Percentiles rank a stretch among this genome's conserved stretches.
These are phyloP conservation scores for Lizanozyma gosingica DNA, from an alignment of 1,139 yeast genomes.

Conservation along the genomic window DNA sequence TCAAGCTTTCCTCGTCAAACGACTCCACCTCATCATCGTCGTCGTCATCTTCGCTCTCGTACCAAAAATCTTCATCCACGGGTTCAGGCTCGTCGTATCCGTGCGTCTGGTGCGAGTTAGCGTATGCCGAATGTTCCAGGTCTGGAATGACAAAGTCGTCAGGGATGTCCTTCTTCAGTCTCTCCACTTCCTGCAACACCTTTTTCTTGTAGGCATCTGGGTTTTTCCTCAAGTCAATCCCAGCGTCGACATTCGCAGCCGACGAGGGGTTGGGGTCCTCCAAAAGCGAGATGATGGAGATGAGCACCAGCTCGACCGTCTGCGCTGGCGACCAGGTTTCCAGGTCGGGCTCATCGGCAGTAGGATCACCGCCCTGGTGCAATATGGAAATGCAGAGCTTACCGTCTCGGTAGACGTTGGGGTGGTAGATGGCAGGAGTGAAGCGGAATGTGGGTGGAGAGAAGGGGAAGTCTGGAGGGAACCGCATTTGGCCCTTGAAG, in stretches of 20 bases:
- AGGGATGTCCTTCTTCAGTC: constrained; percentile 80
- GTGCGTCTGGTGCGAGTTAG: constrained; percentile 22
- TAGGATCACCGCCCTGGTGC: constrained; percentile 84
- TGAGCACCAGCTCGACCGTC: constrained; percentile 83
- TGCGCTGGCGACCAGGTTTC: constrained; percentile 98
- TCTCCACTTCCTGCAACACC: constrained; percentile 75
- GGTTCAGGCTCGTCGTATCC: constrained; percentile 47
- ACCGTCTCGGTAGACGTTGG: constrained; percentile 91
- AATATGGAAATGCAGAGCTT: constrained; percentile 85
- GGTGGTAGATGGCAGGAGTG: constrained; percentile 93
- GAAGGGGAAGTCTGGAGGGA: constrained; percentile 86
- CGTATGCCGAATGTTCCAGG: constrained; percentile 48
- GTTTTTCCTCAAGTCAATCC: constrained; percentile 82
- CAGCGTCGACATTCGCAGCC: constrained; percentile 96
- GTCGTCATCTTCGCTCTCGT: constrained; percentile 43
- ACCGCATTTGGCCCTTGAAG: constrained; percentile 88
- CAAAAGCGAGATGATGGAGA: constrained; percentile 79
- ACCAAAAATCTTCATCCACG: constrained; percentile 83
- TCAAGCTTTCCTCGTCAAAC: constrained; percentile 45
- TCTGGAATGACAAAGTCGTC: constrained; percentile 78
- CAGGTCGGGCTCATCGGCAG: constrained; percentile 83
- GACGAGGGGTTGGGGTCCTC: constrained; percentile 91
- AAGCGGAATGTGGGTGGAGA: constrained; percentile 88
- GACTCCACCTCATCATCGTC: constrained; percentile 27
- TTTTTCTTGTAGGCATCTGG: constrained; percentile 72